Percentiles rank a stretch among this genome's conserved stretches.
Evolutionary conservation across 495 filamentous ascomycete genomes (phyloP).

Genomic region (Monascus purpureus): DNA sequence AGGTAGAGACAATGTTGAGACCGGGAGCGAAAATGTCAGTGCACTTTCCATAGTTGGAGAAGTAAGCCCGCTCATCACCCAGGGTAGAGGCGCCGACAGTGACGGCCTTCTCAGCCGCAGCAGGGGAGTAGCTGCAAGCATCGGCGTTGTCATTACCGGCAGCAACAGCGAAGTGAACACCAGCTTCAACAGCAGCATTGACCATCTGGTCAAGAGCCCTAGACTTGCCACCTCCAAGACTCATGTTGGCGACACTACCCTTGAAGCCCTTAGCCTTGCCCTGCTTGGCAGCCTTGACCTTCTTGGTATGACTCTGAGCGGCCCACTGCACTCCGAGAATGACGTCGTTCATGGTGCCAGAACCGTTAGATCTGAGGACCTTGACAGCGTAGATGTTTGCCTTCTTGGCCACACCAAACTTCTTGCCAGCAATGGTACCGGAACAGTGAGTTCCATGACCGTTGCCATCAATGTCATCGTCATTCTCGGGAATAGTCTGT

Average conservation of each 20-base stretch:
- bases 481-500: constrained; percentile 78
- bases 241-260: constrained; percentile 99
- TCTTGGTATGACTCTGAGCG: constrained; percentile 60
- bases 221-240: constrained; percentile 92
- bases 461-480: constrained; percentile 88
- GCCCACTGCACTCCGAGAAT: constrained; percentile 97
- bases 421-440: constrained; percentile 92
- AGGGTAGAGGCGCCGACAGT: constrained; percentile 94
- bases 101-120: constrained; percentile 80
- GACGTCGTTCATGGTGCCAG: constrained; percentile 96
- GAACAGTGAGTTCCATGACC: constrained; percentile 99
- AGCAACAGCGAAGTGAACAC: constrained; percentile 94
- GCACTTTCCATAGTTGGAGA: constrained; percentile 99
- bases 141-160: constrained; percentile 98
- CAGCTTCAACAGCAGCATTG: constrained; percentile 79
- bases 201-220: constrained; percentile 78
- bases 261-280: constrained; percentile 88
- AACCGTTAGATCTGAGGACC: constrained; percentile 93
- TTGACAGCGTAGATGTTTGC: constrained; percentile 94
- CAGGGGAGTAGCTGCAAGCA: constrained; percentile 99
- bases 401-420: constrained; percentile 99
- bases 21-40: constrained; percentile 98
- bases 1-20: constrained; percentile 92
- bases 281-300: constrained; percentile 59
- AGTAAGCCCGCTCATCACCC: constrained; percentile 93